phyloP scores from a whole-genome alignment of 2,329 filamentous ascomycete species.

The Neofusicoccum cordaticola region DNA sequence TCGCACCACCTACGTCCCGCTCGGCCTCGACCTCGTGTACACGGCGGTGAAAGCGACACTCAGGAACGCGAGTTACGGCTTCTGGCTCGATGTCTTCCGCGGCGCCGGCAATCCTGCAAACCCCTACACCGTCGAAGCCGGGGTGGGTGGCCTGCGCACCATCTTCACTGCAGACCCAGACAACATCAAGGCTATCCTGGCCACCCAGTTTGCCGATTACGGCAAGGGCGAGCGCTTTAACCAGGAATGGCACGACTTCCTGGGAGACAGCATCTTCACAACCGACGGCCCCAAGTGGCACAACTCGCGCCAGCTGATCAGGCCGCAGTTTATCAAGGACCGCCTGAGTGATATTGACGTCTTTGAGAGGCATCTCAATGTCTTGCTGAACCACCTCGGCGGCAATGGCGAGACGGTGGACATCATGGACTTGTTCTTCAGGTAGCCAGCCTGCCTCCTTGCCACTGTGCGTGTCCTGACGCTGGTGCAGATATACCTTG shows the following conservation, averaged over 20 bases:
- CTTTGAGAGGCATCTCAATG: slow-evolving; percentile 75
- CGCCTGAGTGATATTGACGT: slow-evolving; percentile 77
- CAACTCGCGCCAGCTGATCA: slow-evolving; percentile 72
- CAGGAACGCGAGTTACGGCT: slow-evolving; percentile 56
- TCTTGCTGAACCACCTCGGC: slow-evolving; percentile 65
- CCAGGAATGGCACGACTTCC: slow-evolving; percentile 68
- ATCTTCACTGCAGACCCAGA: slow-evolving; percentile 79
- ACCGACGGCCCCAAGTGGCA: slow-evolving; percentile 82
- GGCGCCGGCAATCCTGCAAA: slow-evolving; percentile 35
- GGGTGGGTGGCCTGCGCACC: slow-evolving; percentile 56
- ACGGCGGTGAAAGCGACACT: slow-evolving; percentile 53
- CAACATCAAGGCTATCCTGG: slow-evolving; percentile 88
- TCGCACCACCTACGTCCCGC: slow-evolving; percentile 38
- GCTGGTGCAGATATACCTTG: slow-evolving; percentile 58
- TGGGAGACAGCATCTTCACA: slow-evolving; percentile 68
- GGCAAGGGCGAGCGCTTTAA: slow-evolving; percentile 79
- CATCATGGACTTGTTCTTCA: slow-evolving; percentile 74
- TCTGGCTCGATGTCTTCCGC: slow-evolving; percentile 58
- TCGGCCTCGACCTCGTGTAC: slow-evolving; percentile 63
- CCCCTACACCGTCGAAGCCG: slow-evolving; percentile 60
- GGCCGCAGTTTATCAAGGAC: slow-evolving; percentile 83
- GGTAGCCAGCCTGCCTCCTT: slow-evolving; percentile 31
- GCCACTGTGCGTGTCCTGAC: neutral
- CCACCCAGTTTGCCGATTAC: slow-evolving; percentile 80
- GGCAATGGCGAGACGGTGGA: slow-evolving; percentile 56